Evolutionary conservation across 2,329 filamentous ascomycete genomes (phyloP).

Genomic region (Cercospora zeae-maydis): DNA sequence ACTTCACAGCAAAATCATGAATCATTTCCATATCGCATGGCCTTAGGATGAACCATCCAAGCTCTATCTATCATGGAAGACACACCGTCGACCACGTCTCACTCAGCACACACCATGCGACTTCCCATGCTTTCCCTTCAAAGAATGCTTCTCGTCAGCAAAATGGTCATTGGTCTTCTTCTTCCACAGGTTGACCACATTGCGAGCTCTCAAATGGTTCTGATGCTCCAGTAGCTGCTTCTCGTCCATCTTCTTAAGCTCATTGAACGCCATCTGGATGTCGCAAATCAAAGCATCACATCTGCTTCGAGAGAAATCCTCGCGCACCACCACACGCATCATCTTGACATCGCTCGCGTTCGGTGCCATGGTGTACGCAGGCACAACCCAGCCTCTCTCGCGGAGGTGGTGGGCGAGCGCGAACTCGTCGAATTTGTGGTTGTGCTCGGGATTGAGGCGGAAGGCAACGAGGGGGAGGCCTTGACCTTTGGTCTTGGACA

Average conservation of each 20-base stretch:
- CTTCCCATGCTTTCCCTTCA: constrained; percentile 88
- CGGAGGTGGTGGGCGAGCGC: constrained; percentile 74
- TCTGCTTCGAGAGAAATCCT: constrained; percentile 80
- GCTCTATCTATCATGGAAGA: background rate
- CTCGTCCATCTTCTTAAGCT: constrained; percentile 70
- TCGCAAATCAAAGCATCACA: constrained; percentile 76
- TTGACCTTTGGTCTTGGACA: constrained; percentile 72
- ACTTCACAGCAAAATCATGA: background rate
- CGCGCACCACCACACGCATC: constrained; percentile 85
- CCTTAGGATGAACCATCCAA: background rate
- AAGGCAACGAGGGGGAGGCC: constrained; percentile 90
- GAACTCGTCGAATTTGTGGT: constrained; percentile 55
- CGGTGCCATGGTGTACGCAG: constrained; percentile 95
- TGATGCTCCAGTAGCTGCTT: constrained; percentile 67
- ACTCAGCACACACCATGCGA: constrained; percentile 77
- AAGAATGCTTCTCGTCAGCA: constrained; percentile 74
- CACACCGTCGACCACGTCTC: background rate
- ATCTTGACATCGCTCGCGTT: constrained; percentile 81
- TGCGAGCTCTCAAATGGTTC: constrained; percentile 40
- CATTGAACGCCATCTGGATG: constrained; percentile 70
- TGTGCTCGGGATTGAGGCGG: constrained; percentile 60
- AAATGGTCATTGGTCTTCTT: constrained; percentile 46
- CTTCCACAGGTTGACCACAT: constrained; percentile 23
- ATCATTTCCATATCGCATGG: background rate
- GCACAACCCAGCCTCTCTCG: constrained; percentile 85